Evolutionary conservation across 768 basidiomycete genomes (phyloP).

Genomic region (Mycena polygramma): DNA sequence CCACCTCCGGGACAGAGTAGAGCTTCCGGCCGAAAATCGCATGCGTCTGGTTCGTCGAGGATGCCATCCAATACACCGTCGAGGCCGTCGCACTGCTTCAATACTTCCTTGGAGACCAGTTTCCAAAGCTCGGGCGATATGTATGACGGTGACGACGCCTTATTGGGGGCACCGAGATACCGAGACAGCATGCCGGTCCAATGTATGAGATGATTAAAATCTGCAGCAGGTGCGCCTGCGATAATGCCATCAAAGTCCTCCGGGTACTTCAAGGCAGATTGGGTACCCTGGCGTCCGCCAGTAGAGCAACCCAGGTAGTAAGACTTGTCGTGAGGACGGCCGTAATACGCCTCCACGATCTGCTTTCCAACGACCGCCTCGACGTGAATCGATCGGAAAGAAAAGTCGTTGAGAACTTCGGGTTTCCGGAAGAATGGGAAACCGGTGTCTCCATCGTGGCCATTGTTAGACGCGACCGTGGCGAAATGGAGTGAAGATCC

Average conservation of each 20-base stretch:
- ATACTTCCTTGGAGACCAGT: conserved; percentile 37
- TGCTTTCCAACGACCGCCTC: conserved; percentile 40
- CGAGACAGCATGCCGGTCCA: conserved; percentile 21
- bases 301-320: conserved; percentile 45
- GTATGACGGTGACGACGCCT: conserved; percentile 14
- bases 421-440: conserved; percentile 35
- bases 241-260: conserved; percentile 46
- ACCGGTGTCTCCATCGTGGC: conserved; percentile 39
- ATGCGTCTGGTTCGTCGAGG: conserved; percentile 41
- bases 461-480: conserved; percentile 37
- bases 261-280: conserved; percentile 38
- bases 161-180: conserved; percentile 25
- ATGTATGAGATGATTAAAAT: conserved; percentile 24
- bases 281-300: conserved; percentile 43
- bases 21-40: conserved; percentile 40
- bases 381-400: conserved; percentile 40
- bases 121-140: conserved; percentile 38
- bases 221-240: conserved; percentile 41
- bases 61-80: conserved; percentile 42
- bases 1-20: conserved; percentile 34
- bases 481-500: conserved; percentile 40
- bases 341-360: conserved; percentile 42
- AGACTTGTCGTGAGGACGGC: conserved; percentile 32
- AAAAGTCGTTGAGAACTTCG: conserved; percentile 41
- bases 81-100: conserved; percentile 25